phyloP scores from a whole-genome alignment of 176 grass and related monocot genomes.

The Urochloa ruziziensis region DNA sequence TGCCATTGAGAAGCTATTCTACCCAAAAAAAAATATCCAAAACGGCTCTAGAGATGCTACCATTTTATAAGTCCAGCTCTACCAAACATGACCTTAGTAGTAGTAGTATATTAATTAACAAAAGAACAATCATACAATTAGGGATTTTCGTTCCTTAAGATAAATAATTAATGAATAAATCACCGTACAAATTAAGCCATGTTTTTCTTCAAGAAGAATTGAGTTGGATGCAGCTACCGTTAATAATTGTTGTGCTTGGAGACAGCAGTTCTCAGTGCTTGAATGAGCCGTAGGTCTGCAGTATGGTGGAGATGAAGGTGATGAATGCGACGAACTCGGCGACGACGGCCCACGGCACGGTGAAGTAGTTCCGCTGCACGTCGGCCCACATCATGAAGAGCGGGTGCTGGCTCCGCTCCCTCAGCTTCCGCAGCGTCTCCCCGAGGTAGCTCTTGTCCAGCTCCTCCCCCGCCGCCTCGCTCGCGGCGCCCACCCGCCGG shows the following conservation, averaged over 20 bases:
- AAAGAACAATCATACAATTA: neutral
- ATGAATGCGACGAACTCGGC: slow-evolving; percentile 42
- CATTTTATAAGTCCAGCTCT: no score
- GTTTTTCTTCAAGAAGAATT: neutral
- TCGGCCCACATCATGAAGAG: slow-evolving; percentile 56
- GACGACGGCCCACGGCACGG: slow-evolving; percentile 57
- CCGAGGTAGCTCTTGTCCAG: slow-evolving; percentile 41
- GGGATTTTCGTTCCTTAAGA: neutral
- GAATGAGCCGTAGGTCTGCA: slow-evolving; percentile 38
- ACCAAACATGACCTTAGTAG: no score
- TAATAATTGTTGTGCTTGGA: no score
- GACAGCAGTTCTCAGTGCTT: no score
- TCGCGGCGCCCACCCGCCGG: slow-evolving; percentile 27
- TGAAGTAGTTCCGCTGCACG: slow-evolving; percentile 63
- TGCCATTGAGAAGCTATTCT: no score
- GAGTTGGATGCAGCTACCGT: neutral
- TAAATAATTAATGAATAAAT: neutral
- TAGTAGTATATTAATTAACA: no score
- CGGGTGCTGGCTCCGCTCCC: slow-evolving; percentile 44
- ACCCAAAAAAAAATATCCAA: no score
- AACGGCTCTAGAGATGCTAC: no score
- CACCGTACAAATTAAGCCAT: neutral
- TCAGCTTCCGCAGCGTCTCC: neutral
- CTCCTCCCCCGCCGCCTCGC: slow-evolving; percentile 29
- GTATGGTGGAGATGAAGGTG: slow-evolving; percentile 45